Base-by-base conservation (phyloP, 75 land plant genomes). In the Larix kaempferi region DNA sequence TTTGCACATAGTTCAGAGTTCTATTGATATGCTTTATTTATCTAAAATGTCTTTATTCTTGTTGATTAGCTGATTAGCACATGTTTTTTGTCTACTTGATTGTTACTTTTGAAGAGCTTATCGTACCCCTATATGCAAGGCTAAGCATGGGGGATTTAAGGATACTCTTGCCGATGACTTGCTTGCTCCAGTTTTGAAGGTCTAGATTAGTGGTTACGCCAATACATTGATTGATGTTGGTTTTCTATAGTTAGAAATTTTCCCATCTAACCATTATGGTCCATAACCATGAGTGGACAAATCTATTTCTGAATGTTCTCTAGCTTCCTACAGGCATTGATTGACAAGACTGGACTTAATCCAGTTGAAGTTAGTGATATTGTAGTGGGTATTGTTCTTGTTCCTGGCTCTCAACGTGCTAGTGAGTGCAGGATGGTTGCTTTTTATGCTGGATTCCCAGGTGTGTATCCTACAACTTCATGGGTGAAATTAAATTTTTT, bases 371-470 rank as follows among this genome's bases (percentile, higher is more conserved):
- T 94, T 80, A 93, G 97, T 59, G 99, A 96, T 78, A 92, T 96
- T 81, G 97, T 96, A 79, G 95, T 96, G 37, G 99, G 99, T 13
- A 86, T 89, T 21, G 97, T 96, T 0, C 76, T 96, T 59, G 99
- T 95, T 8, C 99, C 98, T 71, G 99, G 97, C 25, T 81, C 98
- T 37, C 98, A 94, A 57, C 87, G 97, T 71, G 99, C 95, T 23
- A 92, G 73, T 73, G 99, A 94, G 72, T 96, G 99, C 74, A 88
- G 99, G 69, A 92, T 92, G 93, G 99, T 95, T 73, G 89, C 97
- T 23, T 96, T 96, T 71, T 96, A 92, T 86, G 98, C 93, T 63
- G 99, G 97, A 39, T 94, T 96, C 79, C 99, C 98, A 80, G 98
- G 98, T 93, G 82, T 49, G 11, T 41, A 59, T 49, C 6, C 8